Base-by-base conservation (phyloP, 441 rosid species). In the Erodium trifolium region DNA sequence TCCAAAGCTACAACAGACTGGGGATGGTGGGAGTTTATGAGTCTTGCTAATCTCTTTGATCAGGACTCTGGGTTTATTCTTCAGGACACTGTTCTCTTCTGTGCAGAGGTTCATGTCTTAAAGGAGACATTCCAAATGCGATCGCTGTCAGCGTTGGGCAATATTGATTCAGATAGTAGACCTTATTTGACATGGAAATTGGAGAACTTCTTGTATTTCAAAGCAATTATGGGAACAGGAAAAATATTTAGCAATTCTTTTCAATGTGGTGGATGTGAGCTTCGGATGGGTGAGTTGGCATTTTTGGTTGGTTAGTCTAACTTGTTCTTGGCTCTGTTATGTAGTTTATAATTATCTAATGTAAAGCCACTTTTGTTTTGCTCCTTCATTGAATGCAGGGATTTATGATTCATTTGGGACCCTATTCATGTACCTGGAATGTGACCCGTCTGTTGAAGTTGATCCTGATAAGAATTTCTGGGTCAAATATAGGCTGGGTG, bases 11-110 rank as follows among this genome's bases (percentile, higher is more conserved):
- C 98, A 71, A 95, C 91, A 77, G 97, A 95, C 79, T 95, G 99
- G 98, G 99, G 99, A 67, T 95, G 98, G 98, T 96, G 96, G 77
- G 98, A 95, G 75, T 95, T 95, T 83, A 95, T 95, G 77, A 95
- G 97, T 0, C 99, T 95, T 67, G 89, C 98, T 8, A 91, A 92
- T 77, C 85, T 95, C 72, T 95, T 95, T 82, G 99, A 91, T 78
- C 99, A 92, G 80, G 99, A 95, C 83, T 91, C 93, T 66, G 99
- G 99, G 45, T 95, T 90, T 84, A 97, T 95, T 69, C 86, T 89
- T 72, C 97, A 95, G 80, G 99, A 95, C 76, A 80, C 97, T 29
- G 98, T 95, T 77, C 76, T 88, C 57, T 92, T 95, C 81, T 88
- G 91, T 19, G 97, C 99, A 0, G 99, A 95, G 88, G 98, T 95